These are phyloP conservation scores for Cutaneotrichosporon mucoides DNA, from an alignment of 1,284 basidiomycete genomes.

Conservation along the genomic window DNA sequence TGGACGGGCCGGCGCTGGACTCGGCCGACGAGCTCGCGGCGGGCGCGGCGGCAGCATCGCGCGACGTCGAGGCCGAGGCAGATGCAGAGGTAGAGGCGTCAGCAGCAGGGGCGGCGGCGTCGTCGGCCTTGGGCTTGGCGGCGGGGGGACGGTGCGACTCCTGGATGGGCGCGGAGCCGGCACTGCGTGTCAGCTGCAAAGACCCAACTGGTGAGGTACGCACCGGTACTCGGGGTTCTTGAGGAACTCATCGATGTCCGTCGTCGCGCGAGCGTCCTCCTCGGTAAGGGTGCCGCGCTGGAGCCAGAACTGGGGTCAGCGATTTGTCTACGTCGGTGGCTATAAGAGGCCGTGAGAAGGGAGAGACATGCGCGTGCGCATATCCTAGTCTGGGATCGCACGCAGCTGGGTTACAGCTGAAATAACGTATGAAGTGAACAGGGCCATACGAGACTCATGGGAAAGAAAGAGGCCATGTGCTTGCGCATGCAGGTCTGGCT, in stretches of 20 bases:
- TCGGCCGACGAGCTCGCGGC: conserved; percentile 29
- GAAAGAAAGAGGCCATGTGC: no score
- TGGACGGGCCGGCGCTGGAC: conserved; percentile 7
- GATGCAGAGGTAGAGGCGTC: conserved; percentile 5
- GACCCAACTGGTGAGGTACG: not conserved
- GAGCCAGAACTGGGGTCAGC: conserved; percentile 45
- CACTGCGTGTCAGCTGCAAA: not conserved
- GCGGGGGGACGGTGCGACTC: conserved; percentile 22
- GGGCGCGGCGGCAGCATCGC: conserved; percentile 17
- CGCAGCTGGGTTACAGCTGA: no score
- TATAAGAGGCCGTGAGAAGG: no score
- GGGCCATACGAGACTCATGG: no score
- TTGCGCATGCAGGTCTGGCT: no score
- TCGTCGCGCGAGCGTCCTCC: conserved; percentile 31
- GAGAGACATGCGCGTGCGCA: not conserved
- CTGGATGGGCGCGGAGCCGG: conserved; percentile 19
- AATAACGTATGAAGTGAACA: no score
- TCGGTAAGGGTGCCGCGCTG: conserved; percentile 31
- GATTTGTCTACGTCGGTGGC: no score
- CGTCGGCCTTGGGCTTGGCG: not conserved
- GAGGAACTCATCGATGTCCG: conserved; percentile 43
- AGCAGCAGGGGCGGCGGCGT: conserved; percentile 10
- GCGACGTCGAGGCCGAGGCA: conserved; percentile 14
- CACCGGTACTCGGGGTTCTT: conserved; percentile 42
- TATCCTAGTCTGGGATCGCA: no score